Evolutionary conservation across 169 alveolate genomes (phyloP), one percentile per base, ranked within the genome.

Genomic region (Eimeria maxima): DNA sequence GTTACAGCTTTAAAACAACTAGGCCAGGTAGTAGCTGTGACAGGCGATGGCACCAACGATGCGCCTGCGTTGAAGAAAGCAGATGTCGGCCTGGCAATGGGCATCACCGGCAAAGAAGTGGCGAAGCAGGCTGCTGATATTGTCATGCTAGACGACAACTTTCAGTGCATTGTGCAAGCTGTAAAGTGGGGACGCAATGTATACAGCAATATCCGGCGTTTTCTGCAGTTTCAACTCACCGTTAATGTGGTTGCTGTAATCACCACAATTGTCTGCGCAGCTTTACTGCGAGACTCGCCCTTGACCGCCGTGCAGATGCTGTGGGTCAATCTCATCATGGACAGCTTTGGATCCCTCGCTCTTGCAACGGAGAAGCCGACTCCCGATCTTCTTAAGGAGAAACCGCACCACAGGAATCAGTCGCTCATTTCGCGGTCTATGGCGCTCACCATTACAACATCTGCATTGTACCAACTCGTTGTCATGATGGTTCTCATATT

Each of bases 11-110:
- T 97, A 33, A 95, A 96, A 74, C 97, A 97, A 57, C 95, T 73
- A 93, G 97, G 97, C 80, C 76, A 97, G 53, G 98, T 99, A 57
- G 99, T 98, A 24, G 99, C 99, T 38, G 99, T 98, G 53, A 98
- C 99, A 13, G 99, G 99, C 67, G 99, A 98, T 97, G 99, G 99
- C 57, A 98, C 99, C 45, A 98, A 98, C 97, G 99, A 99, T 97
- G 99, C 99, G 44, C 99, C 99, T 74, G 99, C 99, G 71, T 97
- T 99, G 76, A 98, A 97, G 92, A 98, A 98, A 97, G 99, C 99
- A 33, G 99, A 98, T 97, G 99, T 99, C 29, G 99, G 99, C 50
- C 97, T 99, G 96, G 99, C 99, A 76, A 99, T 98, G 99, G 99
- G 99, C 71, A 97, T 98, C 4, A 97, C 99, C 55, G 99, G 98